Evolutionary conservation across 208 protist species (phyloP), one percentile per base, ranked within the genome.

Genomic region (Trypanosoma platydactyli): DNA sequence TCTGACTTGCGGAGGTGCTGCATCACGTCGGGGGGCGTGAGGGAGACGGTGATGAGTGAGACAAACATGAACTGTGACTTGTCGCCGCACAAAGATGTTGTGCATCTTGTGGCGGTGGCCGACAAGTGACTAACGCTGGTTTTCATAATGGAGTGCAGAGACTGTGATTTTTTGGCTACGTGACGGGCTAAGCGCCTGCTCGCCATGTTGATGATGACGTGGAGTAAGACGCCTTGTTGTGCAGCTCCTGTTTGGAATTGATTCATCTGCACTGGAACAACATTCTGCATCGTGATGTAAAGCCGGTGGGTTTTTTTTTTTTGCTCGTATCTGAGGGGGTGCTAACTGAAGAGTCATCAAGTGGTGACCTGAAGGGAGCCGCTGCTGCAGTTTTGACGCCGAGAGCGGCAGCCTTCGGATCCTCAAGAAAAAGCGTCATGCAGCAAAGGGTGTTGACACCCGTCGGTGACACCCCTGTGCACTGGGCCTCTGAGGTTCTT

Each of bases 231-330:
- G 72, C 42, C 42, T 94, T 15, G 89, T 92, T 54, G 46, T 71
- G 29, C 86, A 94, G 71, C 68, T 94, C 22, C 63, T 94, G 5
- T 80, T 83, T 71, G 86, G 81, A 7, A 16, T 86, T n/a, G 13
- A 25, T 73, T 33, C 89, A 94, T 73, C 76, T 92, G 5, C 86
- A 91, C 69, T 56, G 62, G 45, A 67, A 76, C 29, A 64, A 80
- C 44, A 72, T 95, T 22, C 77, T 88, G 24, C 82, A 92, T 65
- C 68, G 87, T 11, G 89, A 95, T 56, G 50, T 95, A 61, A 95
- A 93, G 66, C 89, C 89, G 0, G 81, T 81, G 22, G 94, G 92
- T 68, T 73, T 95, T 15, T 60, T 95, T n/a, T n/a, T n/a, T n/a
- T n/a, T n/a, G 2, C 50, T 94, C 3, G 49, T 69, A 9, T 22